phyloP scores from a whole-genome alignment of 257 asterid genomes.

The Petunia axillaris region DNA sequence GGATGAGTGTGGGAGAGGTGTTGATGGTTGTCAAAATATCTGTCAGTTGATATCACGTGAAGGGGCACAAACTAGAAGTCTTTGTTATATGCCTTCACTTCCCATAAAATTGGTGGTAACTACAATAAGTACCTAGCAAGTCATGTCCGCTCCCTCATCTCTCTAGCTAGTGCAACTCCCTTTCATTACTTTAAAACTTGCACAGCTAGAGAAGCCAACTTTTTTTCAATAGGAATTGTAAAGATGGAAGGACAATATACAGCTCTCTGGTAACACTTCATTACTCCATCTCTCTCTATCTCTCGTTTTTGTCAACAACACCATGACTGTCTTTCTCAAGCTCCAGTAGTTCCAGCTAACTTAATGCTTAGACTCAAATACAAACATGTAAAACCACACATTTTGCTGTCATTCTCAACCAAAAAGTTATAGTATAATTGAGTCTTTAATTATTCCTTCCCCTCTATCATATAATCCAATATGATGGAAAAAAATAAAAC shows the following conservation, averaged over 20 bases:
- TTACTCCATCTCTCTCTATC: neutral
- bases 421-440: neutral
- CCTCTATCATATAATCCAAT: neutral
- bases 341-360: constrained; percentile 21
- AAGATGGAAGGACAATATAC: constrained; percentile 20
- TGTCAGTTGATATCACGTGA: constrained; percentile 25
- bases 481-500: neutral
- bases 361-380: constrained; percentile 7
- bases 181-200: neutral
- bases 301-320: constrained; percentile 7
- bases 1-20: neutral
- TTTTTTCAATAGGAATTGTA: neutral
- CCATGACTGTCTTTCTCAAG: constrained; percentile 29
- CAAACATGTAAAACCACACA: constrained; percentile 14
- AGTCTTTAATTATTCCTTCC: neutral
- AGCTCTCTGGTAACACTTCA: neutral
- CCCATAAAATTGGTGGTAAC: constrained; percentile 3
- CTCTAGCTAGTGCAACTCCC: neutral
- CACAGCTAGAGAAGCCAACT: neutral
- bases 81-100: neutral
- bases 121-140: neutral
- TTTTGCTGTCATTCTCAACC: constrained; percentile 21
- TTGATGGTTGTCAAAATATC: constrained; percentile 6
- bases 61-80: neutral
- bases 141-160: neutral